Conservation (phyloP, 2,329 filamentous ascomycete genomes). For the Coniochaeta sp. region DNA sequence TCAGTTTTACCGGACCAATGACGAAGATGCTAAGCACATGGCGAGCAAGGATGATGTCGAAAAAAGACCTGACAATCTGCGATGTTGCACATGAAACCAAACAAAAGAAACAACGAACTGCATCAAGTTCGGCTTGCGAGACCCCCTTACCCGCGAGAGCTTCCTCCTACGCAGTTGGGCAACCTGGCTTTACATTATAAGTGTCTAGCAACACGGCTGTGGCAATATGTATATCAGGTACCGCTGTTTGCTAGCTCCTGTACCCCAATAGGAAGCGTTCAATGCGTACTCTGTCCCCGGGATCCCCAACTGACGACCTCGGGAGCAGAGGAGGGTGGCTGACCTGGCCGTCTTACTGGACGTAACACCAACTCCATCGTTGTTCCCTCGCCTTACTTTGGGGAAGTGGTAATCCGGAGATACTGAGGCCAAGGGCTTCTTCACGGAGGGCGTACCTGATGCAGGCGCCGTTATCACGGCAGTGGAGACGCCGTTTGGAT, state of each 20-base stretch:
- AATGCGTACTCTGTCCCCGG: background rate
- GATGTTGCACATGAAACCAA: background rate
- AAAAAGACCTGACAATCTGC: background rate
- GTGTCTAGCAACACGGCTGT: too few relatives aligned
- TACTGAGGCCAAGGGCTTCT: background rate
- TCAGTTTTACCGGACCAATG: background rate
- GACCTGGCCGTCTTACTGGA: background rate
- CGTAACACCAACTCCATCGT: background rate
- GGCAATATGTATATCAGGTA: too few relatives aligned
- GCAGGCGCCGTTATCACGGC: background rate
- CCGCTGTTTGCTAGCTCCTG: background rate
- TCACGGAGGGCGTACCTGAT: background rate
- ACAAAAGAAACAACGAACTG: background rate
- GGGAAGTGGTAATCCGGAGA: background rate
- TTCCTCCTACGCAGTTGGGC: too few relatives aligned
- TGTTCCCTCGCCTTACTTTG: background rate
- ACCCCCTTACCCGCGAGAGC: background rate
- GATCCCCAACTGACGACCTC: background rate
- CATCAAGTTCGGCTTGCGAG: background rate
- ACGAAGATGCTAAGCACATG: background rate
- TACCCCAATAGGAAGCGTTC: background rate
- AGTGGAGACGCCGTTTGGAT: background rate
- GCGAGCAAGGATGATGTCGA: background rate
- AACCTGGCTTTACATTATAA: too few relatives aligned
- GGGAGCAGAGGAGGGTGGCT: background rate